Evolutionary conservation across 768 basidiomycete genomes (phyloP), one percentile per base, ranked within the genome.

Genomic region (Rhodosporidiobolus sp.): DNA sequence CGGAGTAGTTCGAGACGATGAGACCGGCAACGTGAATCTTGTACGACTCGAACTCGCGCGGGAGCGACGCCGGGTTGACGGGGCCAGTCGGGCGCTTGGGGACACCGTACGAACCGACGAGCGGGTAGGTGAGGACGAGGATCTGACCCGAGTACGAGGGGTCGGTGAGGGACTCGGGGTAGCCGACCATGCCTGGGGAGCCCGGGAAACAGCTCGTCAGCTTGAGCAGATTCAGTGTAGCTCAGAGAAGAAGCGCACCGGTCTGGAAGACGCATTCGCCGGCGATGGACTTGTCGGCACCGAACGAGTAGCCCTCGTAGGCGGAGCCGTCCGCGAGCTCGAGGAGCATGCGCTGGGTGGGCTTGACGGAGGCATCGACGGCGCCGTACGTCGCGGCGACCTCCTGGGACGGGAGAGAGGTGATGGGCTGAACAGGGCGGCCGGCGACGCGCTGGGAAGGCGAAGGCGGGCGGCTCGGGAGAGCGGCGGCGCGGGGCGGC

Each of bases 211-310:
- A 50, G 22, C 55, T 28, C 43, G 53, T 28, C n/a, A 48, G 52
- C 49, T 53, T 50, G 28, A 46, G 3, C 46, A 38, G n/a, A 4
- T 17, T 1, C n/a, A n/a, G 26, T 9, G 5, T 22, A 22, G 12
- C 20, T 3, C 32, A 45, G 53, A 45, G 52, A 60, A 48, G 26
- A n/a, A 35, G 77, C 89, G 81, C 79, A 94, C 96, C 96, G 52
- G 96, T 99, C 84, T 97, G 95, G 84, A 99, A 99, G 79, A 99
- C 96, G 82, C 96, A 98, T 86, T 99, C 96, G 78, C 96, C 96
- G 26, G 95, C 86, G 45, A 95, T 85, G 79, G 91, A 94, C 83
- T 92, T 94, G 57, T 92, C 86, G 8, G 92, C 93, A 78, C 96
- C 96, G 79, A 99, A 98, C 79, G 90, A 92, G 80, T 90, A 88